These are phyloP conservation scores for Prunus campanulata DNA, from an alignment of 306 rosid species.

Conservation along the genomic window DNA sequence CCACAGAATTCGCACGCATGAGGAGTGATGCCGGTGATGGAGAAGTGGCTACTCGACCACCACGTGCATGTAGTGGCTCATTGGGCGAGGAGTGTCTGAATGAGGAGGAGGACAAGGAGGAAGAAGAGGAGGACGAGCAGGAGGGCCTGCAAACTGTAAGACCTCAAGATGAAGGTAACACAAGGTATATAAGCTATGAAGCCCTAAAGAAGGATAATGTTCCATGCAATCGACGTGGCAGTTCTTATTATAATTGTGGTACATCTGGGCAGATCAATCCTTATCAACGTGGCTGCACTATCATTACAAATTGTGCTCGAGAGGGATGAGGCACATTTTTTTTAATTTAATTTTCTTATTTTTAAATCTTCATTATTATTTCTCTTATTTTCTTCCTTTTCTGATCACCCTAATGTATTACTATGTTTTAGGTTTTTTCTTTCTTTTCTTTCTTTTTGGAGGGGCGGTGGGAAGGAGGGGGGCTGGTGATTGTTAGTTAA, in stretches of 20 bases:
- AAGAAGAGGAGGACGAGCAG: not conserved
- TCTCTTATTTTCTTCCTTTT: not conserved
- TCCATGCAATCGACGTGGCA: conserved; percentile 23
- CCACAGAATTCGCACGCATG: not conserved
- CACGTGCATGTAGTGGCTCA: not conserved
- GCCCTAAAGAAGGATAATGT: conserved; percentile 20
- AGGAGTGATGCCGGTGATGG: not conserved
- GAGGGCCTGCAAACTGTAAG: not conserved
- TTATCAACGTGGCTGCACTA: conserved; percentile 19
- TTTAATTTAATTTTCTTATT: not conserved
- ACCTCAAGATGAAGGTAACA: not conserved
- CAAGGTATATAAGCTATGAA: conserved; percentile 25
- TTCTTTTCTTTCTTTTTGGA: not conserved
- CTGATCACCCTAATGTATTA: not conserved
- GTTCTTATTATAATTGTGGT: conserved; percentile 25
- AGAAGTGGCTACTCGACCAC: not conserved
- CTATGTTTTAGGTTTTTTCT: not conserved
- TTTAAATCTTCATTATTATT: not conserved
- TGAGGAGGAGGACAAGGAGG: not conserved
- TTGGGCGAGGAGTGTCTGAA: conserved; percentile 16
- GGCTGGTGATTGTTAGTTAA: not conserved
- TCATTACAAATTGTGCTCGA: conserved; percentile 21
- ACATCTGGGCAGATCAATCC: conserved; percentile 21
- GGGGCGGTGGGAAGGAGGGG: not conserved
- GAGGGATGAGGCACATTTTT: not conserved